These are phyloP conservation scores for Saturnispora halmiae DNA, from an alignment of 805 yeast genomes.

Conservation along the genomic window DNA sequence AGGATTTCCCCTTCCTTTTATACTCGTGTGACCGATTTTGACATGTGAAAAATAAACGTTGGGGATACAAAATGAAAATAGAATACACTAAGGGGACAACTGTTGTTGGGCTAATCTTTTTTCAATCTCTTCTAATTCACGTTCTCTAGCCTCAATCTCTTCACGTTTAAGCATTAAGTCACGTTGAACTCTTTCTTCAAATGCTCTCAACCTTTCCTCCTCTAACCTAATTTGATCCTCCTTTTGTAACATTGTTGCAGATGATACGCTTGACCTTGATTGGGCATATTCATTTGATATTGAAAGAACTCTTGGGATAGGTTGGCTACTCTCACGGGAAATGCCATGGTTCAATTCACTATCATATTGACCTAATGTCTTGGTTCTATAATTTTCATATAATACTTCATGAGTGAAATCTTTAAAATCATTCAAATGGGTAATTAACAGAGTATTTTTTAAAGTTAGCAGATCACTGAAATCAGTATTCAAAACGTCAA, in stretches of 20 bases:
- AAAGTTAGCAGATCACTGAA: slow-evolving; percentile 72
- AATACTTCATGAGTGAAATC: slow-evolving; percentile 80
- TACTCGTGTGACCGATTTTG: slow-evolving; percentile 6
- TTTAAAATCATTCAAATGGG: slow-evolving; percentile 81
- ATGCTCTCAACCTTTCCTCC: slow-evolving; percentile 78
- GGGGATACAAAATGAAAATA: not conserved
- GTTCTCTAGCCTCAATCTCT: slow-evolving; percentile 77
- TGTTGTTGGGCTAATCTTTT: slow-evolving; percentile 29
- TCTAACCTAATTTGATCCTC: slow-evolving; percentile 86
- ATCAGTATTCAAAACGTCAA: slow-evolving; percentile 51
- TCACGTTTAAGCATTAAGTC: slow-evolving; percentile 73
- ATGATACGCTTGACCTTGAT: slow-evolving; percentile 1
- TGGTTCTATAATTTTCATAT: slow-evolving; percentile 86
- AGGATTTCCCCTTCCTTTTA: slow-evolving; percentile 3
- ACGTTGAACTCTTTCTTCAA: slow-evolving; percentile 83
- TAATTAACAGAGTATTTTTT: slow-evolving; percentile 69
- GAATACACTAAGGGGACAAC: not conserved
- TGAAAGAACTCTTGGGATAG: slow-evolving; percentile 9
- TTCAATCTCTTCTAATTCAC: slow-evolving; percentile 72
- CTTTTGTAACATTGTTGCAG: slow-evolving; percentile 30
- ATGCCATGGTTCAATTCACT: not conserved
- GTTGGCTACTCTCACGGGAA: not conserved
- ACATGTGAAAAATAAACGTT: slow-evolving; percentile 4
- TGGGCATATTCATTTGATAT: slow-evolving; percentile 4
- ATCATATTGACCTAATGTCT: slow-evolving; percentile 22